Conservation (phyloP, 257 asterid species). For the Catharanthus roseus region DNA sequence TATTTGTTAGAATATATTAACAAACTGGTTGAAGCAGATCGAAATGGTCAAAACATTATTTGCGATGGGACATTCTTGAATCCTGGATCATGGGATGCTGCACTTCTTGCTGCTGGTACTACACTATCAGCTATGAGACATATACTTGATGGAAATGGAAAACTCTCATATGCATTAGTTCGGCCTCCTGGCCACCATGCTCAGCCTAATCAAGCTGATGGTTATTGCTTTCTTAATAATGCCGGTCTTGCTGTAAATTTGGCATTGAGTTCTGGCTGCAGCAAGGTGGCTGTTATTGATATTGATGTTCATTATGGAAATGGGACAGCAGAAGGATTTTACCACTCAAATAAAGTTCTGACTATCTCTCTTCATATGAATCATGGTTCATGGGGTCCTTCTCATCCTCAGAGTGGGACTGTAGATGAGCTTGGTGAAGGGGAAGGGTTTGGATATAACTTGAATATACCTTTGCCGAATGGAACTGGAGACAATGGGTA, state of each 20-base stretch:
- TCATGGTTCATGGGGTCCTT: constrained; percentile 98
- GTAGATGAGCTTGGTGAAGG: constrained; percentile 84
- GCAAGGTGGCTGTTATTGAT: constrained; percentile 62
- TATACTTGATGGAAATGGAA: constrained; percentile 51
- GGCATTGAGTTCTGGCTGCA: constrained; percentile 52
- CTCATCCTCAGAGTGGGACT: constrained; percentile 79
- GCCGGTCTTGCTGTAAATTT: constrained; percentile 68
- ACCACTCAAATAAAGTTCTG: constrained; percentile 55
- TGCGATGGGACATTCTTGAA: constrained; percentile 76
- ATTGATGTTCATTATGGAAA: constrained; percentile 93
- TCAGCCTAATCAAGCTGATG: constrained; percentile 84
- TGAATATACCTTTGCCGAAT: constrained; percentile 85
- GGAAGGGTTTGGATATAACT: constrained; percentile 70
- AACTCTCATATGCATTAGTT: constrained; percentile 66
- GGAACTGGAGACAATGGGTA: constrained; percentile 88
- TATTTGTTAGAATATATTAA: constrained; percentile 57
- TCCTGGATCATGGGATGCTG: constrained; percentile 82
- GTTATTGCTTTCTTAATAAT: constrained; percentile 87
- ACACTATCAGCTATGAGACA: constrained; percentile 79
- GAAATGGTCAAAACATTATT: constrained; percentile 34
- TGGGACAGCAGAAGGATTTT: constrained; percentile 91
- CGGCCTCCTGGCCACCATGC: constrained; percentile 99
- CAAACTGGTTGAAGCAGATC: constrained; percentile 74
- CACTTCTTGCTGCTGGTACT: constrained; percentile 87
- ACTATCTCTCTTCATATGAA: constrained; percentile 90